Evolutionary conservation across 345 rosid genomes (phyloP).

Genomic region (Melaleuca quinquenervia): DNA sequence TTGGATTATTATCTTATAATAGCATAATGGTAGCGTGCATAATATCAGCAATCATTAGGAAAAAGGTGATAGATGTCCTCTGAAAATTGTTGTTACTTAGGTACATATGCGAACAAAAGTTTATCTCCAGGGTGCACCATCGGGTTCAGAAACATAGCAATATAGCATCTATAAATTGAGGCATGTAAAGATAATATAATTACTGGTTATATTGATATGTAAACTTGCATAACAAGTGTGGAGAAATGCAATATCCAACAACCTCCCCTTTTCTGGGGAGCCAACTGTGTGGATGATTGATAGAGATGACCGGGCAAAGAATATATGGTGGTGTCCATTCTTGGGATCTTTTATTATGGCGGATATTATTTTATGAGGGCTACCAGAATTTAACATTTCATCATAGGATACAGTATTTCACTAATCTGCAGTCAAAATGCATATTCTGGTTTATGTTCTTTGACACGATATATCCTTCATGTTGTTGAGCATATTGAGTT

Average conservation of each 20-base stretch:
- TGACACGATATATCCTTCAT: neutral
- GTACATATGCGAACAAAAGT: neutral
- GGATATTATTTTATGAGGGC: neutral
- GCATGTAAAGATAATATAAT: neutral
- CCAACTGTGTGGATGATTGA: neutral
- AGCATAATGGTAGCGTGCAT: neutral
- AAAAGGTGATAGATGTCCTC: neutral
- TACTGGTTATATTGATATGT: neutral
- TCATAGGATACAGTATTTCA: neutral
- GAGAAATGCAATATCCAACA: neutral
- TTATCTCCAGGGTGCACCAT: neutral
- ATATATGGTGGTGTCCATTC: neutral
- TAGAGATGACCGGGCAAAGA: neutral
- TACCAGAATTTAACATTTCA: neutral
- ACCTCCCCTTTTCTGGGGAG: neutral
- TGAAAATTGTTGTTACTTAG: neutral
- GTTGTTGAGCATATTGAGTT: neutral
- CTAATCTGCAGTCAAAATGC: neutral
- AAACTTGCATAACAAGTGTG: neutral
- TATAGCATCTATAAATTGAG: neutral
- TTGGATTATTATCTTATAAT: neutral
- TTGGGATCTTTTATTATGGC: neutral
- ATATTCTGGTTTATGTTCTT: neutral
- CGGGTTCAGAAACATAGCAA: neutral
- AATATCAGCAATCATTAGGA: neutral